phyloP scores from a whole-genome alignment of 2,329 filamentous ascomycete species.

The Aspergillus hiratsukae region DNA sequence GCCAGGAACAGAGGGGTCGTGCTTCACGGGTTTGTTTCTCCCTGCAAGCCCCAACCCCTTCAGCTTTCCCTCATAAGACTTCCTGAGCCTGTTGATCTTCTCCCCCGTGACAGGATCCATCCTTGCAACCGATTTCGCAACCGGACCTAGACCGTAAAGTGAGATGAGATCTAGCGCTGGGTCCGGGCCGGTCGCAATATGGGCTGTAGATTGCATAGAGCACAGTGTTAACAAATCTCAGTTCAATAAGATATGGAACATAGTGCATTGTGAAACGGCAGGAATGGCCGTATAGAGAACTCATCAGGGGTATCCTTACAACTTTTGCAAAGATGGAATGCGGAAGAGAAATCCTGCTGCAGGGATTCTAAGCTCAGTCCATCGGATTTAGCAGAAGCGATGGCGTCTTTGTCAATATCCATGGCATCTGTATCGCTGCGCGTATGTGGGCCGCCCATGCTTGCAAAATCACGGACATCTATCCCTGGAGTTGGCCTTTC shows the following conservation, averaged over 20 bases:
- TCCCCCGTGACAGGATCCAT: slow-evolving; percentile 59
- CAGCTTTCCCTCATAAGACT: slow-evolving; percentile 50
- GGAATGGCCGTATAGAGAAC: slow-evolving; percentile 30
- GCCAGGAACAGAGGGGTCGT: slow-evolving; percentile 36
- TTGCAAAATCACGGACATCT: slow-evolving; percentile 19
- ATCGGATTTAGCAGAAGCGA: slow-evolving; percentile 16
- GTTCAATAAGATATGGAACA: slow-evolving; percentile 25
- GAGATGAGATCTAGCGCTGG: slow-evolving; percentile 55
- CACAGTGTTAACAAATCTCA: slow-evolving; percentile 41
- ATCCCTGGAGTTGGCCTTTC: slow-evolving; percentile 12
- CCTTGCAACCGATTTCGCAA: slow-evolving; percentile 56
- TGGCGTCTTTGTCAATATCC: slow-evolving; percentile 34
- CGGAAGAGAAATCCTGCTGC: slow-evolving; percentile 43
- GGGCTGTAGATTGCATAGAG: slow-evolving; percentile 35
- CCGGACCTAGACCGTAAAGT: slow-evolving; percentile 52
- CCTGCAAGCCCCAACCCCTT: slow-evolving; percentile 45
- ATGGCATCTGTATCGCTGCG: slow-evolving; percentile 30
- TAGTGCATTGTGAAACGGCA: slow-evolving; percentile 25
- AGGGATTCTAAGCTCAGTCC: slow-evolving; percentile 39
- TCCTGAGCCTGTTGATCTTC: slow-evolving; percentile 60
- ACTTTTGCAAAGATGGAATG: slow-evolving; percentile 48
- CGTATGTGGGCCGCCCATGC: slow-evolving; percentile 12
- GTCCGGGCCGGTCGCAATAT: slow-evolving; percentile 52
- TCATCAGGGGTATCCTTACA: slow-evolving; percentile 46
- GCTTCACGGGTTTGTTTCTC: slow-evolving; percentile 46